These are phyloP conservation scores for Ceratocystis ficicola DNA, from an alignment of 2,329 filamentous ascomycete genomes.

Conservation along the genomic window DNA sequence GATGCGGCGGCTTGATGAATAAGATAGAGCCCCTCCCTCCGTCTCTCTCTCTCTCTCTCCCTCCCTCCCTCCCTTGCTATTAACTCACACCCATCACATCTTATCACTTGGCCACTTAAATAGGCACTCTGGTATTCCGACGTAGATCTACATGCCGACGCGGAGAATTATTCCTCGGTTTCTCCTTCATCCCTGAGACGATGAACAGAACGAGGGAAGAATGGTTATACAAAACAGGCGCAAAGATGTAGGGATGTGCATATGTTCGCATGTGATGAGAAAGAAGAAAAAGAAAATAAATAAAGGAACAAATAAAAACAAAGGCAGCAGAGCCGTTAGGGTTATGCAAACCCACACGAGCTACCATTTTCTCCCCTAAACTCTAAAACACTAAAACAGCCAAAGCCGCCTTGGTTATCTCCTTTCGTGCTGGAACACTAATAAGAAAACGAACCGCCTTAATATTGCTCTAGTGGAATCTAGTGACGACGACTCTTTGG, in stretches of 20 bases:
- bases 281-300: too few relatives aligned
- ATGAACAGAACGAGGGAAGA: background rate
- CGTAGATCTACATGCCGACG: constrained; percentile 2
- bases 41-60: too few relatives aligned
- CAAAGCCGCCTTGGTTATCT: background rate
- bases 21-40: too few relatives aligned
- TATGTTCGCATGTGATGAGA: too few relatives aligned
- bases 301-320: too few relatives aligned
- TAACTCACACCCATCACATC: background rate
- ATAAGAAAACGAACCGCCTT: background rate
- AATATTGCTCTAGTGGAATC: background rate
- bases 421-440: background rate
- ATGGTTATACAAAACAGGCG: background rate
- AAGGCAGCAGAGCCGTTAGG: too few relatives aligned
- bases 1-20: too few relatives aligned
- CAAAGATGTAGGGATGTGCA: background rate
- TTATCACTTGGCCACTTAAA: background rate
- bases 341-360: too few relatives aligned
- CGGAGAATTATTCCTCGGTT: constrained; percentile 12
- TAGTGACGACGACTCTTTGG: background rate
- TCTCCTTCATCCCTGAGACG: constrained; percentile 4
- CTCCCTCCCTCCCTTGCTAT: too few relatives aligned
- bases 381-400: too few relatives aligned
- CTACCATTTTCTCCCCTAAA: too few relatives aligned
- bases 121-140: background rate